Percentiles rank a stretch among this genome's conserved stretches.
Evolutionary conservation across 148 eudicot species (phyloP).

Genomic region (Cornus kousa): DNA sequence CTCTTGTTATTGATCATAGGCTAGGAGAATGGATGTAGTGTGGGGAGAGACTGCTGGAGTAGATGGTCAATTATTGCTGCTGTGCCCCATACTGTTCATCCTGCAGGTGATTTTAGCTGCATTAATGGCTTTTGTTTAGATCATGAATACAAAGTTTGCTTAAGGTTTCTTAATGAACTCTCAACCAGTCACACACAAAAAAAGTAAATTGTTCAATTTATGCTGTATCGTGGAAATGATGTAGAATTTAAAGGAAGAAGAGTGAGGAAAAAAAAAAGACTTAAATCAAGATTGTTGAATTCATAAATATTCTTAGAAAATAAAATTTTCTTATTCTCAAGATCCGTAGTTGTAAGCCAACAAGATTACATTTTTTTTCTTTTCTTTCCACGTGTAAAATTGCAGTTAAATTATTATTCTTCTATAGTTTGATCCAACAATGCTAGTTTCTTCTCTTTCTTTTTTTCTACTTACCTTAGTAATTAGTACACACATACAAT

Average conservation of each 20-base stretch:
- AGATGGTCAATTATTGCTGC: constrained; percentile 47
- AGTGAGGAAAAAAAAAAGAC: too few relatives aligned
- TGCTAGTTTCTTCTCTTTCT: background rate
- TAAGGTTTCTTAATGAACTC: background rate
- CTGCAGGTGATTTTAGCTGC: constrained; percentile 39
- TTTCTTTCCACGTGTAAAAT: too few relatives aligned
- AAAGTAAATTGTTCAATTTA: too few relatives aligned
- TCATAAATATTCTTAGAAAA: too few relatives aligned
- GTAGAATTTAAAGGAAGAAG: too few relatives aligned
- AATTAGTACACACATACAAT: background rate
- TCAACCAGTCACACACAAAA: background rate
- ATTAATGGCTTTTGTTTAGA: background rate
- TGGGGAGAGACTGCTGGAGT: constrained; percentile 78
- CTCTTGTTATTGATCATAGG: constrained; percentile 27
- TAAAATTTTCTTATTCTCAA: too few relatives aligned
- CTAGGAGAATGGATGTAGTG: constrained; percentile 64
- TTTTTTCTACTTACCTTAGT: background rate
- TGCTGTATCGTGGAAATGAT: too few relatives aligned
- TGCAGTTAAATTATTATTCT: too few relatives aligned
- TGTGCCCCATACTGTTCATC: constrained; percentile 50
- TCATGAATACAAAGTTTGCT: background rate
- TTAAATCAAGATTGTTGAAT: background rate
- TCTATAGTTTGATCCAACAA: background rate
- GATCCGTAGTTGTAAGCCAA: too few relatives aligned
- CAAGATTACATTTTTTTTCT: too few relatives aligned